Evolutionary conservation across 2,329 filamentous ascomycete genomes (phyloP).

Genomic region (Paraphoma sp.): DNA sequence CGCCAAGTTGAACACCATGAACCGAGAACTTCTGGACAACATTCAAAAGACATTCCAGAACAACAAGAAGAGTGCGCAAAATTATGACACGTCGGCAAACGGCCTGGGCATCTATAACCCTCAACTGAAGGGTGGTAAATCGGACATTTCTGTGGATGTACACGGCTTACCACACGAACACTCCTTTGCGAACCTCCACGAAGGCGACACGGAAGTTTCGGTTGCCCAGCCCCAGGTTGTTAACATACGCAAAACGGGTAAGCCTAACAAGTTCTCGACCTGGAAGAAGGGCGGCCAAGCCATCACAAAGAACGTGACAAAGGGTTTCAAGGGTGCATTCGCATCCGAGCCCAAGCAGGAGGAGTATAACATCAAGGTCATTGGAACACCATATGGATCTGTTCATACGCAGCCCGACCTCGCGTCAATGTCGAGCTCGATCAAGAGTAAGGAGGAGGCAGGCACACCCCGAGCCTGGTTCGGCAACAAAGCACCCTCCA

Average conservation of each 20-base stretch:
- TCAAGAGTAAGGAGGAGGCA: conserved; percentile 37
- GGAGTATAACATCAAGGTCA: conserved; percentile 61
- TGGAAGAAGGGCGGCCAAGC: conserved; percentile 98
- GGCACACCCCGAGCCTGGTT: conserved; percentile 43
- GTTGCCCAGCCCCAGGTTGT: conserved; percentile 86
- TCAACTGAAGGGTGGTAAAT: conserved; percentile 46
- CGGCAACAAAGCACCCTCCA: conserved; percentile 30
- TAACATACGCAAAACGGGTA: conserved; percentile 85
- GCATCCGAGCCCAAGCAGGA: conserved; percentile 64
- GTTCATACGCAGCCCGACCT: conserved; percentile 44
- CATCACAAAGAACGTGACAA: conserved; percentile 91
- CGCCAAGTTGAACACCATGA: conserved; percentile 89
- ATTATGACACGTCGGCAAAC: conserved; percentile 56
- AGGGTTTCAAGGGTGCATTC: conserved; percentile 92
- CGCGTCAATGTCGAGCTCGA: conserved; percentile 30
- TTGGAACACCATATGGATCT: conserved; percentile 53
- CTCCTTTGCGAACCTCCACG: conserved; percentile 53
- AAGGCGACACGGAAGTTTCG: conserved; percentile 70
- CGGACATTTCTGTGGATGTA: conserved; percentile 49
- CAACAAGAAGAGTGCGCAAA: conserved; percentile 61
- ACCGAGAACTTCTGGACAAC: conserved; percentile 92
- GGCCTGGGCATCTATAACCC: conserved; percentile 68
- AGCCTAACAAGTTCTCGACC: conserved; percentile 96
- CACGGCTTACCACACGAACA: conserved; percentile 46
- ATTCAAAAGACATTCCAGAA: conserved; percentile 93